Percentiles rank a stretch among this genome's conserved stretches.
These are phyloP conservation scores for Monosporascus sp. DNA, from an alignment of 2,329 filamentous ascomycete genomes.

Conservation along the genomic window DNA sequence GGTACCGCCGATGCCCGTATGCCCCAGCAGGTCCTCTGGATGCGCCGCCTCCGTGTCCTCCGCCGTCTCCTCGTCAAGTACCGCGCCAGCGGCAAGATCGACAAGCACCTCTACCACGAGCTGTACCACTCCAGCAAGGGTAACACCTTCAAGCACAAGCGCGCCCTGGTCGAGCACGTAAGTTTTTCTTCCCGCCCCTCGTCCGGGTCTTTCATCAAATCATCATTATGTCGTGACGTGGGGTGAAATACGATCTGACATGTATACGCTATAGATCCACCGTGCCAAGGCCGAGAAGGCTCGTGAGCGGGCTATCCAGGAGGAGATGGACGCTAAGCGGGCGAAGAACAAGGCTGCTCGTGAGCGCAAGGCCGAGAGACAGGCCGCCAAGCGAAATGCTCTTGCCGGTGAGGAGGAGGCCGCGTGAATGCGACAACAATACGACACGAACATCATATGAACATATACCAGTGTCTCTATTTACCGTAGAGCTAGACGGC, in stretches of 20 bases:
- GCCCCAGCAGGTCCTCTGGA: constrained; percentile 98
- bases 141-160: constrained; percentile 99
- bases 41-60: constrained; percentile 99
- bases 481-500: constrained; percentile 20
- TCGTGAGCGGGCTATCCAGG: constrained; percentile 92
- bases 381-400: constrained; percentile 83
- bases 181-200: constrained; percentile 38
- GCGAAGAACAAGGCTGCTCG: constrained; percentile 99
- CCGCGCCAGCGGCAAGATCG: constrained; percentile 99
- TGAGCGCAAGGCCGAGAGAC: constrained; percentile 95
- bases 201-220: not conserved
- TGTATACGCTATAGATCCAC: constrained; percentile 71
- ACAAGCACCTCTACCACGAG: constrained; percentile 99
- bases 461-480: constrained; percentile 16
- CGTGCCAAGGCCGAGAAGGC: constrained; percentile 99
- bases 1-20: constrained; percentile 99
- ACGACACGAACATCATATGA: constrained; percentile 19
- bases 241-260: constrained; percentile 7
- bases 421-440: constrained; percentile 35
- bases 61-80: constrained; percentile 99
- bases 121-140: constrained; percentile 99
- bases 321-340: constrained; percentile 99
- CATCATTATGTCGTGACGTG: not conserved
- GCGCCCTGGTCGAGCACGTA: constrained; percentile 99
- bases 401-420: constrained; percentile 66